Base-by-base conservation (phyloP, 768 basidiomycete species). In the Russula sp. region DNA sequence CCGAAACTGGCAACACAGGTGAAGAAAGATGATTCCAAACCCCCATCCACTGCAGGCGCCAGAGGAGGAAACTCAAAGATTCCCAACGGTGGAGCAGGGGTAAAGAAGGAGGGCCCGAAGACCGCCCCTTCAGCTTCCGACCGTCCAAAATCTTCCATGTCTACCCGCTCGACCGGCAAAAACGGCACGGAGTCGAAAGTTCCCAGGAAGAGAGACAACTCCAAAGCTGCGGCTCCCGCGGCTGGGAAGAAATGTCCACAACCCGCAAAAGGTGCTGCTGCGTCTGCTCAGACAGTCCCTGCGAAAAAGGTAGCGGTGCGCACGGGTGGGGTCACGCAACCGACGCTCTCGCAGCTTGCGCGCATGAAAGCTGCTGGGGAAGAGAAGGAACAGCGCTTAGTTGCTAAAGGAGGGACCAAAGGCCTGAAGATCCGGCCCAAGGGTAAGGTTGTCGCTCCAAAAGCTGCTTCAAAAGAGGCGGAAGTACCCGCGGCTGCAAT, bases 321-420 rank as follows among this genome's bases (percentile, higher is more conserved):
- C 37, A 47, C 44, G 1, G 67, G 68, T 18, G 68, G 64, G 10
- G 32, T 66, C 35, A 69, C 51, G 20, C 61, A 68, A 47, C 68
- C 68, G 11, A 69, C 68, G 16, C 62, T 68, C 7, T 69, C 68
- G 3, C 68, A 69, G 44, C 55, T 69, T 8, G 54, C 67, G 8
- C 68, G 68, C 40, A 63, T 58, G 55, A 69, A 69, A 52, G 67
- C 67, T 2, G 42, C 59, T 18, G 49, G 48, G 16, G 47, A 56
- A 22, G 67, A 68, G 32, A 63, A 63, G 45, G 61, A 49, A 53
- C 35, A 35, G 39, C 62, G 65, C 56, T 39, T 40, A 18, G 52
- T 27, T 27, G 50, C 53, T 54, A 66, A 66, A 34, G 55, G 50
- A 2, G 4, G 49, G 27, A 68, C 40, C 20, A 67, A 59, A 44